phyloP scores from a whole-genome alignment of 768 basidiomycete species.

The Megacollybia marginata region DNA sequence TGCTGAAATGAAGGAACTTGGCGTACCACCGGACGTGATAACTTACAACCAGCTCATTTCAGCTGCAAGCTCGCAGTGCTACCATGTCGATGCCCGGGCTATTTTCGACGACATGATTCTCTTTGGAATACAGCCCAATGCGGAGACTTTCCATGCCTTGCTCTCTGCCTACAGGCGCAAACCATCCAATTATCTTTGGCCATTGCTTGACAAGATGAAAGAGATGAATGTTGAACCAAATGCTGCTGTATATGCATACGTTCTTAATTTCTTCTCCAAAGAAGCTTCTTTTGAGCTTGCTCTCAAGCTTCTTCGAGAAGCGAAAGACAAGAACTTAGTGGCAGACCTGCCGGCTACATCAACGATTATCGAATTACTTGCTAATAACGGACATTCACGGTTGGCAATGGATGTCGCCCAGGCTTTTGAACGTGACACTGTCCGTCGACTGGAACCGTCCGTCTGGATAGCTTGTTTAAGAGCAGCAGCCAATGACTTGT shows the following conservation, averaged over 20 bases:
- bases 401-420: constrained; percentile 68
- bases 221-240: constrained; percentile 40
- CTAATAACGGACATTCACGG: constrained; percentile 45
- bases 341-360: constrained; percentile 45
- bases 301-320: constrained; percentile 51
- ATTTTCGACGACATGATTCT: constrained; percentile 63
- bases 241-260: constrained; percentile 40
- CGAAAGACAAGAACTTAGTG: constrained; percentile 43
- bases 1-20: constrained; percentile 49
- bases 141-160: constrained; percentile 49
- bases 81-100: constrained; percentile 51
- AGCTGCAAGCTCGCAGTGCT: constrained; percentile 34
- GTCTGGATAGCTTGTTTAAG: constrained; percentile 65
- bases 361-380: constrained; percentile 45
- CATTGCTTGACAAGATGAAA: constrained; percentile 50
- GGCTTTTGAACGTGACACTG: constrained; percentile 48
- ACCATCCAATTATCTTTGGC: constrained; percentile 33
- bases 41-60: constrained; percentile 54
- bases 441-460: constrained; percentile 41
- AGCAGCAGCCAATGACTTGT: constrained; percentile 55
- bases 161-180: constrained; percentile 44
- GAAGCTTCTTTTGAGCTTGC: constrained; percentile 58
- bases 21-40: constrained; percentile 42
- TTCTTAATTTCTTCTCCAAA: constrained; percentile 40
- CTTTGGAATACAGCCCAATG: constrained; percentile 39